Evolutionary conservation across 129 eudicot species (phyloP).

Genomic region (Oenanthe sinensis): DNA sequence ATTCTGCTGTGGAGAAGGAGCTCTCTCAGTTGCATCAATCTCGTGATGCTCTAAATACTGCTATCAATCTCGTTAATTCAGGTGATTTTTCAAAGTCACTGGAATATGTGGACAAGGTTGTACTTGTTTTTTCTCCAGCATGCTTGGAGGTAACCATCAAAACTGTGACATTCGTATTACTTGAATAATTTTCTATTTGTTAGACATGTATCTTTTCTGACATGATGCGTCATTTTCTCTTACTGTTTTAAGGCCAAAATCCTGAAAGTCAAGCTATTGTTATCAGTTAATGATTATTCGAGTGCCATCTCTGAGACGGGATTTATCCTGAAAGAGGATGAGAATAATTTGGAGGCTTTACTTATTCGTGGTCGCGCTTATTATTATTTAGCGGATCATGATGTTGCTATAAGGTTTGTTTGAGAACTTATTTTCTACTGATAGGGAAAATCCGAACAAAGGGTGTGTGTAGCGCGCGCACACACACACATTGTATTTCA

Average conservation of each 20-base stretch:
- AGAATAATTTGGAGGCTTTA: slow-evolving; percentile 72
- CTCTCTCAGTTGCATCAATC: slow-evolving; percentile 88
- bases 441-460: background rate
- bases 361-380: slow-evolving; percentile 93
- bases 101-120: slow-evolving; percentile 78
- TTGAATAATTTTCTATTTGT: background rate
- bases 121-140: slow-evolving; percentile 91
- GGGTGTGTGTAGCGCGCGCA: background rate
- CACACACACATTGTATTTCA: background rate
- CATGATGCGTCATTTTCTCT: background rate
- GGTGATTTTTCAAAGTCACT: slow-evolving; percentile 66
- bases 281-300: slow-evolving; percentile 73
- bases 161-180: slow-evolving; percentile 2
- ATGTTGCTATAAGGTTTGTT: slow-evolving; percentile 79
- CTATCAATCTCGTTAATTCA: slow-evolving; percentile 43
- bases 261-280: slow-evolving; percentile 66
- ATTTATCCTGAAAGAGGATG: slow-evolving; percentile 78
- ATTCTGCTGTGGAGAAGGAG: slow-evolving; percentile 79
- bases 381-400: slow-evolving; percentile 94
- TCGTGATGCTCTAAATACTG: slow-evolving; percentile 61
- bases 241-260: slow-evolving; percentile 64
- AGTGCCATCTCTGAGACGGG: slow-evolving; percentile 86
- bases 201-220: background rate
- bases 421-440: too few species aligned
- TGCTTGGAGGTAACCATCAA: slow-evolving; percentile 54